Percentiles rank a stretch among this genome's conserved stretches.
Conservation (phyloP, 1,139 yeast species). For the Yamadazyma aaseri region DNA sequence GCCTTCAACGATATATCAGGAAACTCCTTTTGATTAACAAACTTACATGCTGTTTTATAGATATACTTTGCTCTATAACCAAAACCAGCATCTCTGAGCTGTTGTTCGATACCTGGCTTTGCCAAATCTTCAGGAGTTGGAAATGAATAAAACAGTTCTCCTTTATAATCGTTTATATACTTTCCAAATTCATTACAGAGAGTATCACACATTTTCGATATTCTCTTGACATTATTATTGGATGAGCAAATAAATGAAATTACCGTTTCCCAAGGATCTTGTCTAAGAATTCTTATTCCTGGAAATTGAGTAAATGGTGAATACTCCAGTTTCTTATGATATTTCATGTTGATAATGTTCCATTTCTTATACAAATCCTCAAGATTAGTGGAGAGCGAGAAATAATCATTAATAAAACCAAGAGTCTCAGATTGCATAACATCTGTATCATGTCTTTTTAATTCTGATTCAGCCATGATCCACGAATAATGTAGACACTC, state of each 20-base stretch:
- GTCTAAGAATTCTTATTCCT: conserved; percentile 83
- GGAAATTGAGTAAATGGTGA: conserved; percentile 44
- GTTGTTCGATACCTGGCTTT: conserved; percentile 36
- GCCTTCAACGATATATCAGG: conserved; percentile 32
- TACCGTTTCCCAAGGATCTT: conserved; percentile 96
- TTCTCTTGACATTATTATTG: conserved; percentile 92
- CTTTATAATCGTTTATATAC: conserved; percentile 54
- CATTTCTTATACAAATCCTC: conserved; percentile 57
- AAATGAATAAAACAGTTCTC: conserved; percentile 64
- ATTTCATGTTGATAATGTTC: conserved; percentile 52
- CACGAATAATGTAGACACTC: conserved; percentile 30
- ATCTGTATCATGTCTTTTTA: conserved; percentile 3
- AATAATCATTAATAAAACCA: conserved; percentile 60
- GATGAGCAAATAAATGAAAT: conserved; percentile 91
- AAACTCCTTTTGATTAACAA: conserved; percentile 35
- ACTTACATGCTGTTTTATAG: conserved; percentile 63
- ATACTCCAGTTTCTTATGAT: conserved; percentile 30
- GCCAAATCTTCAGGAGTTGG: conserved; percentile 62
- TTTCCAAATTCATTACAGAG: conserved; percentile 74
- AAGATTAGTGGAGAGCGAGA: conserved; percentile 60
- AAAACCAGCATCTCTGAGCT: conserved; percentile 63
- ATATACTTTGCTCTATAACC: conserved; percentile 94
- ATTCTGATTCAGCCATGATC: conserved; percentile 18
- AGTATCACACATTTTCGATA: conserved; percentile 88
- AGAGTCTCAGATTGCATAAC: conserved; percentile 30